Percentiles rank a stretch among this genome's conserved stretches.
phyloP scores from a whole-genome alignment of 1,139 yeast genomes.

The Martiniozyma asiatica region DNA sequence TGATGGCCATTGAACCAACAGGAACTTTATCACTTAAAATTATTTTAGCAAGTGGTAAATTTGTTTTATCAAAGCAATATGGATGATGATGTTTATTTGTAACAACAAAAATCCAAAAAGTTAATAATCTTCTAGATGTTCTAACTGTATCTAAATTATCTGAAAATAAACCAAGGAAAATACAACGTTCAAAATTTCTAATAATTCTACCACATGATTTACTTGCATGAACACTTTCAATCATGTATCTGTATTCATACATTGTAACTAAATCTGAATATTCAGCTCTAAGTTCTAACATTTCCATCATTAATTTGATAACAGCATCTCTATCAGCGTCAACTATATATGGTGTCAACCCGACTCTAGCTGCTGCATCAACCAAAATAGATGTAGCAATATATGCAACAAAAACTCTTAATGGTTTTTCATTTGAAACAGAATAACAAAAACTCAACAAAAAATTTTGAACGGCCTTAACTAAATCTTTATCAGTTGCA shows the following conservation, averaged over 20 bases:
- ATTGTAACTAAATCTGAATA: conserved; percentile 8
- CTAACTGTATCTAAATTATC: conserved; percentile 18
- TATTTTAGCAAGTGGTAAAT: conserved; percentile 34
- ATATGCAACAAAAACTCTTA: conserved; percentile 13
- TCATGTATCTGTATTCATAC: conserved; percentile 3
- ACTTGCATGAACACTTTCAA: conserved; percentile 10
- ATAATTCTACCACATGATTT: conserved; percentile 15
- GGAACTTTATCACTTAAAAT: conserved; percentile 52
- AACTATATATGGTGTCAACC: conserved; percentile 10
- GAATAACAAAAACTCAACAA: conserved; percentile 16
- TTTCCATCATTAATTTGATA: conserved; percentile 12
- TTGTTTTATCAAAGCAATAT: conserved; percentile 24
- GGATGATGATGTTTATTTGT: conserved; percentile 19
- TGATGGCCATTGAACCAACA: conserved; percentile 68
- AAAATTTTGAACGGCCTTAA: conserved; percentile 11
- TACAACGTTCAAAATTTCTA: conserved; percentile 17
- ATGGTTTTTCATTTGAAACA: conserved; percentile 8
- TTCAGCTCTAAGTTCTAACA: conserved; percentile 13
- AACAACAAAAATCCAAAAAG: conserved; percentile 13
- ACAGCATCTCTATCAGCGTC: conserved; percentile 12
- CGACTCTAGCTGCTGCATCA: conserved; percentile 16
- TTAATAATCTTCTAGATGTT: conserved; percentile 15
- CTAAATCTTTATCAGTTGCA: conserved; percentile 13
- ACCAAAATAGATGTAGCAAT: conserved; percentile 14
- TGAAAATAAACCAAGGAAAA: conserved; percentile 17